Base-by-base conservation (phyloP, 192 early-diverging fungal genomes). In the Geosiphon pyriformis region DNA sequence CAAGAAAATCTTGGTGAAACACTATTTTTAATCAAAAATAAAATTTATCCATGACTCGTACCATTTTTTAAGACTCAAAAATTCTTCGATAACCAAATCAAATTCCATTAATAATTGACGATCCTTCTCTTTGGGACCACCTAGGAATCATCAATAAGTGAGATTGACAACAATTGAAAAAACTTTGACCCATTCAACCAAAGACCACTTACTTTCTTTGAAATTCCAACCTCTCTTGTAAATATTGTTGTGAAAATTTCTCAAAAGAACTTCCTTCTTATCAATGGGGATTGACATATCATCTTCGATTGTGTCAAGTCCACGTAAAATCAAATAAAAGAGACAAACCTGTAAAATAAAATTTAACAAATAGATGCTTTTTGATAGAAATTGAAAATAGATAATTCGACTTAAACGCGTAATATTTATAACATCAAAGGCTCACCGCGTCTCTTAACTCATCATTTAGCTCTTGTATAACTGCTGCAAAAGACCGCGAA, bases 271-370 rank as follows among this genome's bases (percentile, higher is more conserved):
- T 27, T 85, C 69, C 77, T 99, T 99, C 66, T 74, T 83, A 7
- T 83, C 83, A 20, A 90, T 73, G 20, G 78, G 76, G 48, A 99
- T 81, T 23, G 91, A 90, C 94, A 99, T 96, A 69, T 99, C 97
- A 78, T 99, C 97, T 79, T 99, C 96, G 61, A 99, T 85, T 1
- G 97, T 99, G 74, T 99, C 97, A 52, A 99, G 82, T 15, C 92
- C 97, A 33, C 97, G 88, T 64, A 99, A 82, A 33, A 95, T 81
- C 56, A 99, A 82, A 76, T 99, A 99, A 76, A 98, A 98, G 59
- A 99, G 68, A 74, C 96, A 98, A 50, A 98, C 82, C 73, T 90
- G 78, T 68, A 34, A n/a, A 23, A 7, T 32, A 74, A 69, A 47
- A 58, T 7, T 33, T 56, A 56, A 17, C 12, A 20, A 10, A 20